Conservation (phyloP, 352 stramenopile species). For the Blastocystis sp. region DNA sequence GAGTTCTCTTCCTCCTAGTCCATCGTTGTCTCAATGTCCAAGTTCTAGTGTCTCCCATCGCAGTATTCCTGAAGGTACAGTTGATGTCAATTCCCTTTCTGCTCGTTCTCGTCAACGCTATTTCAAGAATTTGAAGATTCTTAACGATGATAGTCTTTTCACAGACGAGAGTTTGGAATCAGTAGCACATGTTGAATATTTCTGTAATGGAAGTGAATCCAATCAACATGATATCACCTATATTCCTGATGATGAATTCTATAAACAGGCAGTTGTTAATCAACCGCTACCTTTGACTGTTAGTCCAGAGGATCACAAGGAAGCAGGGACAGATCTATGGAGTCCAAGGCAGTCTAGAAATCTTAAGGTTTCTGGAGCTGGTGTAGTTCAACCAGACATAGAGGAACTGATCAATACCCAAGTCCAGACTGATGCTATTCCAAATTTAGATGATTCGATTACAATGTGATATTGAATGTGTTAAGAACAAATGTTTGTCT, state of each 20-base stretch:
- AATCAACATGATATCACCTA: not conserved
- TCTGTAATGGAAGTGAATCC: not conserved
- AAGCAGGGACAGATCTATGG: not conserved
- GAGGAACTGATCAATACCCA: not conserved
- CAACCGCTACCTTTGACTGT: not conserved
- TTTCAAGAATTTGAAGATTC: slow-evolving; percentile 50
- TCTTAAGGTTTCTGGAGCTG: not conserved
- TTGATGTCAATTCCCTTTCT: slow-evolving; percentile 7
- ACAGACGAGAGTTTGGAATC: not conserved
- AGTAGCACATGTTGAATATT: slow-evolving; percentile 48
- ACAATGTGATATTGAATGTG: not conserved
- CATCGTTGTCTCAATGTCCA: not conserved
- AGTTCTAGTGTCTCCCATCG: not conserved
- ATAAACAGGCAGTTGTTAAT: not conserved
- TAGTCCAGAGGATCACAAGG: not conserved
- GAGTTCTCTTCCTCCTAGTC: not conserved
- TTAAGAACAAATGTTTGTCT: not conserved
- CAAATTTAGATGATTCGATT: slow-evolving; percentile 43
- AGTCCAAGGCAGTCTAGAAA: not conserved
- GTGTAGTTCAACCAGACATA: not conserved
- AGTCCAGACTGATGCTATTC: slow-evolving; percentile 13
- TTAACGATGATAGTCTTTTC: slow-evolving; percentile 35
- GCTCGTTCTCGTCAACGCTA: slow-evolving; percentile 13
- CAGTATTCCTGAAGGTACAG: not conserved
- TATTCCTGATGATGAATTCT: slow-evolving; percentile 25